Base-by-base conservation (phyloP, 1,284 basidiomycete species). In the Cutaneotrichosporon sp. region DNA sequence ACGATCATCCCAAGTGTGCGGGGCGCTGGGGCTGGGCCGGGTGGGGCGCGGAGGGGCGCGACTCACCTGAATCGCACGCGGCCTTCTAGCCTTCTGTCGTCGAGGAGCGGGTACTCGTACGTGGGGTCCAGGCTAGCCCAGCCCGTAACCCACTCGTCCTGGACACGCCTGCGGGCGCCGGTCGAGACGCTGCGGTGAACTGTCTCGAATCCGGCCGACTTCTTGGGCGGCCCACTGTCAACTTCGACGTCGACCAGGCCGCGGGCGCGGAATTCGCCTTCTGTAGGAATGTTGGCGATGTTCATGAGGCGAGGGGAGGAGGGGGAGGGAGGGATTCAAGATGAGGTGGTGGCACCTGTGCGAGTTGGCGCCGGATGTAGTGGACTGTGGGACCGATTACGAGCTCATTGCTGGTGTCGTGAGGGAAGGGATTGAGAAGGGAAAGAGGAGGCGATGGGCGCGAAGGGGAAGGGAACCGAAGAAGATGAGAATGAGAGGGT, bases 31-130 rank as follows among this genome's bases (percentile, higher is more conserved):
- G 5, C 5, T 9, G 29, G 5, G 29, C 5, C 9, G 29, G 29
- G 5, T 29, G 29, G 29, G 29, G 29, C 29, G 20, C 6, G 11
- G 11, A n/a, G 18, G n/a, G 18, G 31, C n/a, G n/a, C 10, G 8
- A 64, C 59, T 16, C 36, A 64, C 63, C 59, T 49, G 38, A 64
- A 62, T n/a, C 58, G 57, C 7, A 64, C 60, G 4, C 34, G 29
- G 2, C 50, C 27, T 1, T 54, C 49, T 7, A 22, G 51, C 9
- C n/a, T 9, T 2, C 43, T 43, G 9, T 59, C 60, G 10, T 58
- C 25, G 25, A 69, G 46, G 25, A 61, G 29, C 2, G 69, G 68
- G 36, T 65, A 68, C 2, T 60, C 58, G 2, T 58, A 49, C 4
- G 54, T 56, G 2, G 66, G 63, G 1, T 46, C 31, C 20, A 69